These are phyloP conservation scores for Podospora tetraspora DNA, from an alignment of 495 filamentous ascomycete species.

Conservation along the genomic window DNA sequence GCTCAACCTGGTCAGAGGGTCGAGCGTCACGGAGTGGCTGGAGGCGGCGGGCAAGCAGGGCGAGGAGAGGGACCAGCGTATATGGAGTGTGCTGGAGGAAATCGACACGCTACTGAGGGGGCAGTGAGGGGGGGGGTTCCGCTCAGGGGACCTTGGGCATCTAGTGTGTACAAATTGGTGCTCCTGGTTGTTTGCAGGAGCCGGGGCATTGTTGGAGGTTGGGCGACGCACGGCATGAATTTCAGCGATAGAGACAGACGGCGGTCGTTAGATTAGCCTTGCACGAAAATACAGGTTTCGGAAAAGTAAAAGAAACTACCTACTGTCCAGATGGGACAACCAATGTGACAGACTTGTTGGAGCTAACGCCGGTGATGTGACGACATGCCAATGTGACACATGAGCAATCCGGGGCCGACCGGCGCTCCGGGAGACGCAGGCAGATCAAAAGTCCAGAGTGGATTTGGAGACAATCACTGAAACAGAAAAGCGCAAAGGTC, in stretches of 20 bases:
- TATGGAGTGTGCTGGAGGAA: constrained; percentile 36
- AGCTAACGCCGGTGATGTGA: neutral
- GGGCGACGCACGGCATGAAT: neutral
- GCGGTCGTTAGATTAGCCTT: neutral
- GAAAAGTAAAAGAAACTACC: neutral
- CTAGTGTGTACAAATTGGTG: neutral
- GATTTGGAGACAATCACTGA: neutral
- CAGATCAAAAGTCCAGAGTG: neutral
- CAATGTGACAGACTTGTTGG: neutral
- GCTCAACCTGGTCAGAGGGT: constrained; percentile 40
- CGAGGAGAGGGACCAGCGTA: constrained; percentile 45
- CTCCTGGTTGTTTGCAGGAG: neutral
- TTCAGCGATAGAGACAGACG: neutral
- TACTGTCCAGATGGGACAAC: neutral
- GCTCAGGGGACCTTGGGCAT: too few species aligned
- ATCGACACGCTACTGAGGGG: constrained; percentile 41
- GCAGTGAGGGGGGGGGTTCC: too few species aligned
- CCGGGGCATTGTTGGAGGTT: neutral
- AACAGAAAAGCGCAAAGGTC: neutral
- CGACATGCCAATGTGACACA: neutral
- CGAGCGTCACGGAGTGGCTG: constrained; percentile 39
- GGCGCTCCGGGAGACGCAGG: neutral
- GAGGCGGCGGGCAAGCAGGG: constrained; percentile 39
- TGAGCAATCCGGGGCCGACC: neutral
- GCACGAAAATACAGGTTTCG: neutral